Percentiles rank a stretch among this genome's conserved stretches.
Evolutionary conservation across 805 yeast species (phyloP).

Genomic region (Metschnikowia matae): DNA sequence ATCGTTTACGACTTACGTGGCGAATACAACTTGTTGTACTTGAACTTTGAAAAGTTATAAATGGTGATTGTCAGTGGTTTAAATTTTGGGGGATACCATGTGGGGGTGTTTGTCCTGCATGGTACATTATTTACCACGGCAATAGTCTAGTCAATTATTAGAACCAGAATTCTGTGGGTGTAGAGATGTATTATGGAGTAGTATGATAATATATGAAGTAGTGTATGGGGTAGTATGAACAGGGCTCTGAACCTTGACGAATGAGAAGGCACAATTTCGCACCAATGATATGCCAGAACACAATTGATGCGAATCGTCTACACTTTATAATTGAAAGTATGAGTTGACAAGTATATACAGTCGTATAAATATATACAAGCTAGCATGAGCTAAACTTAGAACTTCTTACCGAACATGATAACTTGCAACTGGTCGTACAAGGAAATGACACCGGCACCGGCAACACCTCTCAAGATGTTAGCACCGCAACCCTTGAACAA

Average conservation of each 20-base stretch:
- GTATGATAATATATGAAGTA: background rate
- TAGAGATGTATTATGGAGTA: too few species aligned
- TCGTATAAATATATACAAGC: conserved; percentile 19
- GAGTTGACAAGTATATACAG: conserved; percentile 8
- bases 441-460: conserved; percentile 99
- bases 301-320: background rate
- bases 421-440: conserved; percentile 95
- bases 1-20: conserved; percentile 67
- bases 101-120: background rate
- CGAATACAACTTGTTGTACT: conserved; percentile 67
- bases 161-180: background rate
- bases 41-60: conserved; percentile 49
- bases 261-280: background rate
- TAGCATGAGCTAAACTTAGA: conserved; percentile 31
- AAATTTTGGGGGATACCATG: conserved; percentile 18
- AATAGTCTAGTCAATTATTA: background rate
- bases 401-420: conserved; percentile 93
- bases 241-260: background rate
- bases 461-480: conserved; percentile 99
- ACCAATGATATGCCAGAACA: background rate
- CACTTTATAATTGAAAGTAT: background rate
- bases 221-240: too few species aligned
- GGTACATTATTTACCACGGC: background rate
- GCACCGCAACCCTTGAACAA: conserved; percentile 99
- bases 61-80: background rate